A percentile compares a stretch with the other conserved stretches of the same genome.
phyloP scores from a whole-genome alignment of 2,329 filamentous ascomycete genomes.

The Diplocarpon mali region DNA sequence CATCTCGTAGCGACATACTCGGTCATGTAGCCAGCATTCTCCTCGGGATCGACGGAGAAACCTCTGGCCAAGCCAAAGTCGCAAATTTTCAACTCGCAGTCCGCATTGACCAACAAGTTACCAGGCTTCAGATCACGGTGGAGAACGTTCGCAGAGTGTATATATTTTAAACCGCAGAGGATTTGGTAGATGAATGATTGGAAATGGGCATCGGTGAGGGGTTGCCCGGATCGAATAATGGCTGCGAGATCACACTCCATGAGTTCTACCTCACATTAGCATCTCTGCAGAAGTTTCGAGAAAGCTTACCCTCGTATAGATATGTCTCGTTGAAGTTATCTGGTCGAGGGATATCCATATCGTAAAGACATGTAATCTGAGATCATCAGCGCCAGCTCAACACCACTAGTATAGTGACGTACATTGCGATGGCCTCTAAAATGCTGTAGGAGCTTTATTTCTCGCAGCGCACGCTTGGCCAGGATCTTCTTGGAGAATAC shows the following conservation, averaged over 20 bases:
- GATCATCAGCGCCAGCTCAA: constrained; percentile 28
- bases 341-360: constrained; percentile 97
- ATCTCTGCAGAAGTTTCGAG: not conserved
- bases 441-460: constrained; percentile 98
- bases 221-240: constrained; percentile 94
- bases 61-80: constrained; percentile 95
- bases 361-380: constrained; percentile 96
- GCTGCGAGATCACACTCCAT: constrained; percentile 99
- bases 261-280: constrained; percentile 52
- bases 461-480: constrained; percentile 90
- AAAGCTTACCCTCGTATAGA: constrained; percentile 76
- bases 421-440: constrained; percentile 86
- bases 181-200: constrained; percentile 99
- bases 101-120: constrained; percentile 94
- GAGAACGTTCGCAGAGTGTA: constrained; percentile 95
- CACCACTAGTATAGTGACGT: constrained; percentile 29
- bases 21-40: constrained; percentile 99
- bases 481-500: constrained; percentile 99
- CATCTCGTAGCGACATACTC: constrained; percentile 98
- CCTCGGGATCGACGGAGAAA: constrained; percentile 93
- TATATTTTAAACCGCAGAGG: constrained; percentile 96
- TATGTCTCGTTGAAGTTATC: constrained; percentile 99
- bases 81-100: constrained; percentile 98
- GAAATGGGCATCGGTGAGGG: constrained; percentile 95
- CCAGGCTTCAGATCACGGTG: constrained; percentile 96